Evolutionary conservation across 345 rosid species (phyloP), one percentile per base, ranked within the genome.

Genomic region (Citrus sinensis): DNA sequence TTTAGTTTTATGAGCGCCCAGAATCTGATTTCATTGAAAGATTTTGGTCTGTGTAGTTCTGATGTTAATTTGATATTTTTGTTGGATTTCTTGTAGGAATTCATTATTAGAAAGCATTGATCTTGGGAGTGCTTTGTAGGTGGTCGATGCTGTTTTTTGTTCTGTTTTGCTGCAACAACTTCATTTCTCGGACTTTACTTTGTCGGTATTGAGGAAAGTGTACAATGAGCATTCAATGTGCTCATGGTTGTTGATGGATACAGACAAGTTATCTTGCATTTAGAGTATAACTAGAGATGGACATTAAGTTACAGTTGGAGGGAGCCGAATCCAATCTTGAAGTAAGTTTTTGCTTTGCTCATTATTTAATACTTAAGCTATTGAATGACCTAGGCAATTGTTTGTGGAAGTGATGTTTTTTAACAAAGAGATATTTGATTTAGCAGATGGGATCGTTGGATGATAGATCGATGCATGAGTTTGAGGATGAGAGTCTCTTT

Each of bases 221-320:
- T 11, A 46, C 5, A 16, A 14, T 63, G 78, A 46, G 40, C 65
- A 29, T 11, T 27, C 30, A 27, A 16, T 70, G 35, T 9, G 58
- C 32, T 46, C 59, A 62, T 74, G 39, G 46, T 54, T 27, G 58
- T 34, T 65, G 75, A 27, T 75, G 80, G 85, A 37, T 75, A 4
- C 32, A 13, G n/a, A 30, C 22, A 42, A 79, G 58, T 76, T 76
- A 30, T 76, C n/a, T 60, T 80, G n/a, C 39, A 19, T 49, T 25
- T 68, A 69, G 30, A 46, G 51, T 5, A 63, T 54, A 59, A 34
- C 42, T 54, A 78, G 76, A 76, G 73, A 88, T 89, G 93, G 92
- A 88, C 70, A 63, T 46, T 51, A 86, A 86, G 85, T 86, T 83
- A 76, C 89, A 79, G 60, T 68, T 70, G 22, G 73, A 73, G 29